phyloP scores from a whole-genome alignment of 1,139 yeast genomes.

The Candida buenavistaensis region DNA sequence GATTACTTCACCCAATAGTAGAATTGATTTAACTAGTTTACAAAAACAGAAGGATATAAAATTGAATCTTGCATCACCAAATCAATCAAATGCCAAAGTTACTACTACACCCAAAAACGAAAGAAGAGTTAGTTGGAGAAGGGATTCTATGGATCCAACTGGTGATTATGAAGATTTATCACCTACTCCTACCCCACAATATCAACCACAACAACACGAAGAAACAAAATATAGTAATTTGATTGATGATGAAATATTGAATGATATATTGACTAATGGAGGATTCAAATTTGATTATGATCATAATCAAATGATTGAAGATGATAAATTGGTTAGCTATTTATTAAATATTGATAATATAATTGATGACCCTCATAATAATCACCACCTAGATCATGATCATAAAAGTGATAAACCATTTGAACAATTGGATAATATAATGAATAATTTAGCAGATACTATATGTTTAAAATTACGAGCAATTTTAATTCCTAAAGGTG shows the following conservation, averaged over 20 bases:
- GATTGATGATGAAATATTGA: constrained; percentile 16
- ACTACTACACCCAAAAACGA: constrained; percentile 4
- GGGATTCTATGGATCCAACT: constrained; percentile 1
- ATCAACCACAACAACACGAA: background rate
- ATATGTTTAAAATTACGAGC: constrained; percentile 7
- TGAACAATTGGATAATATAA: constrained; percentile 11
- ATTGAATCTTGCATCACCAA: constrained; percentile 2
- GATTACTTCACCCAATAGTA: constrained; percentile 9
- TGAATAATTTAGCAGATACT: constrained; percentile 12
- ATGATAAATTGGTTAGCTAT: constrained; percentile 30
- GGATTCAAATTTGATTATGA: constrained; percentile 22
- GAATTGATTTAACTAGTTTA: constrained; percentile 7
- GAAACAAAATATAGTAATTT: constrained; percentile 2
- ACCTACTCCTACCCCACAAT: background rate
- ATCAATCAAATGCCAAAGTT: constrained; percentile 2
- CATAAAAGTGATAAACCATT: constrained; percentile 6
- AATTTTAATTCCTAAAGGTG: constrained; percentile 6
- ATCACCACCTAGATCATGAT: constrained; percentile 14
- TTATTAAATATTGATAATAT: constrained; percentile 36
- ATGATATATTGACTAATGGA: constrained; percentile 22
- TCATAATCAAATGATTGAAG: constrained; percentile 18
- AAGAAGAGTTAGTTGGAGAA: constrained; percentile 9
- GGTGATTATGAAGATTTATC: background rate
- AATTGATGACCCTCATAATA: constrained; percentile 14
- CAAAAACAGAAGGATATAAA: background rate